Conservation (phyloP, 83 land plant species). For the Picea mariana region DNA sequence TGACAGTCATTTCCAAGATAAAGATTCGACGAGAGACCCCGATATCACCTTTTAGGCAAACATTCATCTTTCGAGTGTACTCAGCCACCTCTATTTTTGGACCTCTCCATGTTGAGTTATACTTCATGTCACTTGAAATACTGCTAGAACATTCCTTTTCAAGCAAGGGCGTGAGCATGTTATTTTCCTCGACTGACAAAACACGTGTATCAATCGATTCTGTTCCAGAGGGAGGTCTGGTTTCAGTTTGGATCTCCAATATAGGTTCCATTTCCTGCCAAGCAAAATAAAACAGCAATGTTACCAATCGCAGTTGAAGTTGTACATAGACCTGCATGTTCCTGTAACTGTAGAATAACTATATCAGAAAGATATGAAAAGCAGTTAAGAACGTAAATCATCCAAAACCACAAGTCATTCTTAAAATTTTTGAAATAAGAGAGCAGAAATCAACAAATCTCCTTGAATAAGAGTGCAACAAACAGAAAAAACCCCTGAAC, state of each 20-base stretch:
- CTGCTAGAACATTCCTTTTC: not conserved
- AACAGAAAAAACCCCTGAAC: not conserved
- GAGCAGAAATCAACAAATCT: not conserved
- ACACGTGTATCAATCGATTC: conserved; percentile 1
- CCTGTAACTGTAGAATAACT: not conserved
- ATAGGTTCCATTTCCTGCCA: not conserved
- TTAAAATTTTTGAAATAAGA: not conserved
- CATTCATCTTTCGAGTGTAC: not conserved
- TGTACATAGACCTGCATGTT: not conserved
- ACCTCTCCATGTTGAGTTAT: not conserved
- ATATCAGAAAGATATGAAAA: not conserved
- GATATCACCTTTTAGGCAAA: not conserved
- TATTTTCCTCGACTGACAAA: conserved; percentile 12
- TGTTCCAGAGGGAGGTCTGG: not conserved
- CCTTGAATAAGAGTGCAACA: not conserved
- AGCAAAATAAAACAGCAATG: not conserved
- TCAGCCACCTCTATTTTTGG: not conserved
- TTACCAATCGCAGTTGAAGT: not conserved
- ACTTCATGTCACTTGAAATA: not conserved
- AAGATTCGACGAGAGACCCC: conserved; percentile 5
- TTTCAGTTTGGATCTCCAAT: not conserved
- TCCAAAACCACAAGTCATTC: not conserved
- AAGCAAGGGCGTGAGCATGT: conserved; percentile 13
- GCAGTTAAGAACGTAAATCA: not conserved
- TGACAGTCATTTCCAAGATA: conserved; percentile 14